phyloP scores from a whole-genome alignment of 495 filamentous ascomycete species.

The Apiosordaria backusii region DNA sequence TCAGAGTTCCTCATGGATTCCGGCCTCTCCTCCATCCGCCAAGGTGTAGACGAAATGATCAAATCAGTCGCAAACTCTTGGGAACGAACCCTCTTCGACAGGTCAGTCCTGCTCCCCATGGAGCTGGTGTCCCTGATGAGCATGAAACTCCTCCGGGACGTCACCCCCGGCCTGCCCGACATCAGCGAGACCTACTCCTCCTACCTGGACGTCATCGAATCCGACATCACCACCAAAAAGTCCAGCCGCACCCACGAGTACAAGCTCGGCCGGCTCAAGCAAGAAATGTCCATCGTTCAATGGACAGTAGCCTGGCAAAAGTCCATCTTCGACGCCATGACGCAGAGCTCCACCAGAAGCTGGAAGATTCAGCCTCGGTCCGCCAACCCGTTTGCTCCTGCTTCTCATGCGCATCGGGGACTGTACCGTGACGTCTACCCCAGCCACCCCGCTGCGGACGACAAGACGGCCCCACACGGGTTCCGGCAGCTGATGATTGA shows the following conservation, averaged over 20 bases:
- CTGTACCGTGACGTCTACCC: neutral
- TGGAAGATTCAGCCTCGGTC: neutral
- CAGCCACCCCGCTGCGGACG: neutral
- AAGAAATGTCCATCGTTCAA: constrained; percentile 38
- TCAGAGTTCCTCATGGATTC: neutral
- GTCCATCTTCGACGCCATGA: constrained; percentile 22
- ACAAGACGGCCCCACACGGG: neutral
- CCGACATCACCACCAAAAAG: constrained; percentile 33
- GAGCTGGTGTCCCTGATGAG: constrained; percentile 37
- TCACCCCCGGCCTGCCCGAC: constrained; percentile 27
- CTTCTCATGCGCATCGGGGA: neutral
- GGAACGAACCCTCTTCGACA: constrained; percentile 19
- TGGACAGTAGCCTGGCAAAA: constrained; percentile 25
- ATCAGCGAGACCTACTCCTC: constrained; percentile 36
- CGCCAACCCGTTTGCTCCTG: neutral
- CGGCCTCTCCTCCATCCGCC: neutral
- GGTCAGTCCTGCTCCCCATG: constrained; percentile 34
- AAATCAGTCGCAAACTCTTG: neutral
- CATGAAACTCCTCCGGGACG: constrained; percentile 31
- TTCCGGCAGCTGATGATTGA: neutral
- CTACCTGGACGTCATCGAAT: constrained; percentile 34
- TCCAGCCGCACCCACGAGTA: constrained; percentile 37
- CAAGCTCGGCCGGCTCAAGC: constrained; percentile 33
- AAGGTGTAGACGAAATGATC: constrained; percentile 4
- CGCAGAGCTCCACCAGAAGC: constrained; percentile 1